Base-by-base conservation (phyloP, 75 land plant species). In the Sequoia sempervirens region DNA sequence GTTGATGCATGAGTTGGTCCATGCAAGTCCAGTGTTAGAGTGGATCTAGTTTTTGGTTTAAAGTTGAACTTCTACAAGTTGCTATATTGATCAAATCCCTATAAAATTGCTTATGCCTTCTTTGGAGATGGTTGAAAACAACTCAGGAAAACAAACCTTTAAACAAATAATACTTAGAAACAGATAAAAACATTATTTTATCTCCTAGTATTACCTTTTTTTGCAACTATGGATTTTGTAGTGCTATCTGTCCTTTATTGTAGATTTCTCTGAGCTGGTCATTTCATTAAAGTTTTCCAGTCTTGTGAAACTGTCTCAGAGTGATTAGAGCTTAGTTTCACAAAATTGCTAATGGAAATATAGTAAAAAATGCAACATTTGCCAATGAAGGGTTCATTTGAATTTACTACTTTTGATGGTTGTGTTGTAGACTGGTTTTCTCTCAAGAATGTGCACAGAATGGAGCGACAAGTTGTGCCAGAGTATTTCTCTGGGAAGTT, bases 401-500 rank as follows among this genome's bases (percentile, higher is more conserved):
- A 45, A 38, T 45, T 38, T 5, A 47, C 50, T 46, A 83, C 26
- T 75, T 13, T 47, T 83, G 54, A 78, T 28, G 66, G 53, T 86
- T 79, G 43, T 68, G 46, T 30, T 68, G 79, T 93, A 97, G 99
- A 94, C 80, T 97, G 99, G 99, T 97, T 97, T 86, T 93, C 94
- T 7, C 92, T 93, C 69, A 88, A 50, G 4, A 78, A 85, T 18
- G 89, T 97, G 80, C 95, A 97, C 85, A 82, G 95, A 52, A 82
- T 96, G 79, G 99, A 97, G 88, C 88, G 92, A 52, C 95, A 92
- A 82, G 96, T 91, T n/a, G 91, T 97, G 26, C 99, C 99, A 23
- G 95, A 94, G 81, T 97, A 92, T 85, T 97, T 96, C 89, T 92
- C 91, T 43, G 93, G 99, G 72, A 97, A 96, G 85, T 90, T 93